Percentiles rank a stretch among this genome's conserved stretches.
Conservation (phyloP, 768 basidiomycete genomes). For the Boletellus ananiceps region DNA sequence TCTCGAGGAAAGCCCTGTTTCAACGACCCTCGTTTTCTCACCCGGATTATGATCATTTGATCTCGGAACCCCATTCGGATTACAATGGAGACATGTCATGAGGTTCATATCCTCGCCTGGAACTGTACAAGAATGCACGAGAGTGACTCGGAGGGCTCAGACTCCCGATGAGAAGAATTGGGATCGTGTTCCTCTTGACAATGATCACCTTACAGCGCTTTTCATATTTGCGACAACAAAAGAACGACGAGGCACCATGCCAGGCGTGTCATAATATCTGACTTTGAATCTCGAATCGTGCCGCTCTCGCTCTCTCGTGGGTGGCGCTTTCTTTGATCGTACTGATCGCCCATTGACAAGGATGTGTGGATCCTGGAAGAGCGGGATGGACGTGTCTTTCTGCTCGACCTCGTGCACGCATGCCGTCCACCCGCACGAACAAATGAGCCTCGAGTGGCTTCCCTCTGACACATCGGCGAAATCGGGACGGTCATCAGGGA, state of each 20-base stretch:
- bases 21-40: neutral
- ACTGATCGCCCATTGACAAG: neutral
- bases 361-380: too few relatives aligned
- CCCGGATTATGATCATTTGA: neutral
- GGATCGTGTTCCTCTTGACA: neutral
- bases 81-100: neutral
- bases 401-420: neutral
- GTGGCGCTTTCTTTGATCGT: neutral
- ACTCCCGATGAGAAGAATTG: neutral
- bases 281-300: slow-evolving; percentile 1
- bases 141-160: neutral
- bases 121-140: neutral
- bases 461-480: too few relatives aligned
- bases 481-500: too few relatives aligned
- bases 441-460: too few relatives aligned
- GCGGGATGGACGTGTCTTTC: too few relatives aligned
- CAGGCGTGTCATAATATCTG: neutral
- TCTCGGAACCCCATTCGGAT: neutral
- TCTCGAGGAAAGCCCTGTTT: neutral
- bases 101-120: neutral
- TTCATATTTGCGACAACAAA: slow-evolving; percentile 4
- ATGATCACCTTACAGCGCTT: neutral
- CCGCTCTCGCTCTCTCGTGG: neutral
- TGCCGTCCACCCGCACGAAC: neutral
- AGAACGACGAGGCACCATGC: slow-evolving; percentile 4